Base-by-base conservation (phyloP, 495 filamentous ascomycete genomes). In the Astrothelium macrocarpum region DNA sequence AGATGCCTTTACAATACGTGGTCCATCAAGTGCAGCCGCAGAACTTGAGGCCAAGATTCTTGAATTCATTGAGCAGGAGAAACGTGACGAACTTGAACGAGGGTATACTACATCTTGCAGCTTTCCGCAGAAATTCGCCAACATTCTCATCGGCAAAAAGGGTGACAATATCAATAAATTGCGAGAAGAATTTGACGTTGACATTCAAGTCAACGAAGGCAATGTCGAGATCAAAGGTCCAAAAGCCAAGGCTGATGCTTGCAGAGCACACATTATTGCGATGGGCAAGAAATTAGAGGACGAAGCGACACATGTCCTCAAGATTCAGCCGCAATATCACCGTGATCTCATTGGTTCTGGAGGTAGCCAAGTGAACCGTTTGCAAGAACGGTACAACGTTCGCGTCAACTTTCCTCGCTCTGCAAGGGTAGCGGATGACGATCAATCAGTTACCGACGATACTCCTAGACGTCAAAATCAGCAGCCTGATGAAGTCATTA, bases 101-200 rank as follows among this genome's bases (percentile, higher is more conserved):
- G 90, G 89, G 32, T 91, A 91, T 75, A 89, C 84, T 3, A 80
- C 86, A 46, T 84, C 84, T 43, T 97, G 96, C 66, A 90, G 94
- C 61, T 99, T 92, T 78, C 94, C 94, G 4, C 87, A 94, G 68
- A 95, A 96, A 74, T 95, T 85, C 66, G 90, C 91, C 62, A 95
- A 95, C 71, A 86, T 91, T 73, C 81, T 99, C 20, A 97, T 99
- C 67, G 94, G 94, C 63, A 90, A 88, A 73, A 84, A 85, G 43
- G 94, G 94, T 28, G 91, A 91, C 76, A 93, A 93, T 74, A 94
- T 97, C 76, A 90, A 90, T 65, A 92, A 95, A 71, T 80, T 96
- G n/a, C 88, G 91, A 20, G 94, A 97, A 34, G 90, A 94, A 72
- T 95, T 95, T 68, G 95, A 97, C 72, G 95, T 99, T 34, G 94